These are phyloP conservation scores for Hyaloperonospora brassicae DNA, from an alignment of 352 stramenopile species.

Conservation along the genomic window DNA sequence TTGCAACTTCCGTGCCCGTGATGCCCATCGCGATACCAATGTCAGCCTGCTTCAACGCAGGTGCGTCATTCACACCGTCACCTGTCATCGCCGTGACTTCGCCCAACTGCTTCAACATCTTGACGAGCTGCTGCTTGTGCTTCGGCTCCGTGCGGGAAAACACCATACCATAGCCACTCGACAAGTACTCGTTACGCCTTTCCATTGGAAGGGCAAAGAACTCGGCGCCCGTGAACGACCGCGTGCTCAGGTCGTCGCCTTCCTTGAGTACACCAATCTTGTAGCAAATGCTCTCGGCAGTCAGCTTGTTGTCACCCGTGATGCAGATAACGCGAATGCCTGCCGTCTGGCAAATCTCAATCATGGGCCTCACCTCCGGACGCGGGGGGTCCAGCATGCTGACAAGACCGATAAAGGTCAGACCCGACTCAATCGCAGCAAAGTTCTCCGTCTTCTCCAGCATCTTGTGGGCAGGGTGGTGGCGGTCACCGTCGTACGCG, in stretches of 20 bases:
- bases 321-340: conserved; percentile 99
- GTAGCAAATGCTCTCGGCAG: conserved; percentile 94
- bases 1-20: conserved; percentile 96
- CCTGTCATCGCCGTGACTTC: conserved; percentile 97
- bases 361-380: conserved; percentile 93
- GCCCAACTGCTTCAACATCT: conserved; percentile 91
- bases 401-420: conserved; percentile 97
- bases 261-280: conserved; percentile 95
- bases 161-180: conserved; percentile 88
- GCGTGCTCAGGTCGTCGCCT: conserved; percentile 75
- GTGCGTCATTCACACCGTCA: conserved; percentile 98
- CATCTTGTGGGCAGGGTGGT: conserved; percentile 78
- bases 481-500: conserved; percentile 75
- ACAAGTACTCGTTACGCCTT: conserved; percentile 88
- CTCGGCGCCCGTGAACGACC: conserved; percentile 92
- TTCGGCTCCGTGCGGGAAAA: conserved; percentile 97
- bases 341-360: conserved; percentile 90
- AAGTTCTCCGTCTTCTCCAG: conserved; percentile 85
- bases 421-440: conserved; percentile 89
- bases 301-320: conserved; percentile 98
- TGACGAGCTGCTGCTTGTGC: conserved; percentile 95
- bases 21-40: conserved; percentile 99
- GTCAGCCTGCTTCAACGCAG: conserved; percentile 95
- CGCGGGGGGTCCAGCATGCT: conserved; percentile 98
- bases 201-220: conserved; percentile 91